Conservation (phyloP, 768 basidiomycete genomes). For the Mycena crocata region DNA sequence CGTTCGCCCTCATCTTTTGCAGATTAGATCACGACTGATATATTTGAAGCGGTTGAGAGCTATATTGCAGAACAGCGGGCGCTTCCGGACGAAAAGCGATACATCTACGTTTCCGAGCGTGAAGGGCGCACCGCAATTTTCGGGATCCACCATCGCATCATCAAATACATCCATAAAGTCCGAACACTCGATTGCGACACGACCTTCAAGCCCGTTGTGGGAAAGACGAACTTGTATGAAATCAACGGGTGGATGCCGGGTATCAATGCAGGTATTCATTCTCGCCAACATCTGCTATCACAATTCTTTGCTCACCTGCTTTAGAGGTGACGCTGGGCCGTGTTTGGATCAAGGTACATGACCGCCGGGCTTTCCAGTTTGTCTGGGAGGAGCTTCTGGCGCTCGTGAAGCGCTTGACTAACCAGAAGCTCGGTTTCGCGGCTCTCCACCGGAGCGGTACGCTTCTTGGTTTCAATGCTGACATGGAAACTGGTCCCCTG, state of each 20-base stretch:
- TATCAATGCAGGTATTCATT: constrained; percentile 4
- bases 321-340: constrained; percentile 9
- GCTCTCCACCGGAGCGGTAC: constrained; percentile 10
- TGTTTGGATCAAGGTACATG: constrained; percentile 17
- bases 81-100: neutral
- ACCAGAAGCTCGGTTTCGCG: constrained; percentile 2
- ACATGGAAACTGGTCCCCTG: constrained; percentile 22
- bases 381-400: constrained; percentile 9
- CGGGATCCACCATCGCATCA: neutral
- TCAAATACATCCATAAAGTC: constrained; percentile 11
- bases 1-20: neutral
- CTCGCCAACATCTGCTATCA: neutral
- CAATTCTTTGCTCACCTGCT: neutral
- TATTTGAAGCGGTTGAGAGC: constrained; percentile 1
- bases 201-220: constrained; percentile 20
- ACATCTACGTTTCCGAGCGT: constrained; percentile 29
- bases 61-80: constrained; percentile 3
- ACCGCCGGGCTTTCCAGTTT: constrained; percentile 1
- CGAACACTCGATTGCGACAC: constrained; percentile 23
- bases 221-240: constrained; percentile 7
- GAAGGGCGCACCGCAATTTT: constrained; percentile 28
- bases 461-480: constrained; percentile 12
- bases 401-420: constrained; percentile 5
- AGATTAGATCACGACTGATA: neutral
- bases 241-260: constrained; percentile 11